Conservation (phyloP, 164 flowering plant species). For the Magnolia kwangsiensis region DNA sequence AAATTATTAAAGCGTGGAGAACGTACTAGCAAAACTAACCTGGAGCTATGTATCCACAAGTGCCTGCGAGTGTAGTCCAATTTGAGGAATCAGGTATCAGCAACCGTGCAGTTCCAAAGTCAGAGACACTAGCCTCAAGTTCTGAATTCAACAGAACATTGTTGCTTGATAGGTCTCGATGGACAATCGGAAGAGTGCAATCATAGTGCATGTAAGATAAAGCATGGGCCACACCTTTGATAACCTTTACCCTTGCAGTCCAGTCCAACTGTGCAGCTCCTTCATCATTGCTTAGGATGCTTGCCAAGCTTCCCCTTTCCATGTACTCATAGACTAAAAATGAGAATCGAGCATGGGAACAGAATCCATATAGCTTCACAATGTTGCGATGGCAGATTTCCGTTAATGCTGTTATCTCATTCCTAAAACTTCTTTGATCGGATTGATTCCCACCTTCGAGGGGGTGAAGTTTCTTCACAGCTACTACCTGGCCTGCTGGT, state of each 20-base stretch:
- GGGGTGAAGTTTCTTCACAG: slow-evolving; percentile 46
- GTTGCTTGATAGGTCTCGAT: slow-evolving; percentile 49
- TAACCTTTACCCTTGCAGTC: slow-evolving; percentile 40
- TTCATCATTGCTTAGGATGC: slow-evolving; percentile 30
- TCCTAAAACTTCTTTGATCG: slow-evolving; percentile 28
- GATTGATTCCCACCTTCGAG: slow-evolving; percentile 23
- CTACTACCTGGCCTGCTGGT: slow-evolving; percentile 38
- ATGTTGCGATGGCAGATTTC: slow-evolving; percentile 57
- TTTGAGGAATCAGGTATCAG: slow-evolving; percentile 38
- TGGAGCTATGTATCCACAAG: slow-evolving; percentile 73
- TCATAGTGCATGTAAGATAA: slow-evolving; percentile 67
- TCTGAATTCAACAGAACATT: slow-evolving; percentile 51
- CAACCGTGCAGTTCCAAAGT: slow-evolving; percentile 59
- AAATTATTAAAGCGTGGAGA: background rate
- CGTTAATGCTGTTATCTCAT: slow-evolving; percentile 51
- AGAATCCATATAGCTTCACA: slow-evolving; percentile 54
- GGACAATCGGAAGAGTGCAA: slow-evolving; percentile 54
- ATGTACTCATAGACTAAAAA: slow-evolving; percentile 58
- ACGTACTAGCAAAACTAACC: slow-evolving; percentile 26
- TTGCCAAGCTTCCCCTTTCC: slow-evolving; percentile 49
- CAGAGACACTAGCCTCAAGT: slow-evolving; percentile 44
- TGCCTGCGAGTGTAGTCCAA: slow-evolving; percentile 56
- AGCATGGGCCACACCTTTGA: slow-evolving; percentile 66
- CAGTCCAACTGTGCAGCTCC: slow-evolving; percentile 35
- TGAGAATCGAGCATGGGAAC: slow-evolving; percentile 30